Evolutionary conservation across 2,329 filamentous ascomycete species (phyloP), one percentile per base, ranked within the genome.

Genomic region (Xylariaceae sp.): DNA sequence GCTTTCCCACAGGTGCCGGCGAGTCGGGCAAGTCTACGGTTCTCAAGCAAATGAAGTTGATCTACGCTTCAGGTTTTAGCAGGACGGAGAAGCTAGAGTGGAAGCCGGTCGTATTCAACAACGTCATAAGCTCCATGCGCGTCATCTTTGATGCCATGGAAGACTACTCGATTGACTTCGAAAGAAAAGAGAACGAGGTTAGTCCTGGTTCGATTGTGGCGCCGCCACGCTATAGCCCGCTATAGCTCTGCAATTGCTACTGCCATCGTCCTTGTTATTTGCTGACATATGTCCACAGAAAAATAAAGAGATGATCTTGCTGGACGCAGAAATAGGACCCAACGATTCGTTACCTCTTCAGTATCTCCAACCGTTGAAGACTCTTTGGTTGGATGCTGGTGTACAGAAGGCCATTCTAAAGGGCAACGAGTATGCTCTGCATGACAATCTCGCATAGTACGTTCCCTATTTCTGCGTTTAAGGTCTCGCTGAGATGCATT

Each of bases 31-130:
- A 97, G 71, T 96, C 92, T 7, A 97, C 92, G 2, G 91, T 97
- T 48, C 80, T 97, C 55, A 97, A 97, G 74, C 92, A 97, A 75
- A 97, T 98, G 93, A 92, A 92, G 67, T 83, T 98, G 68, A 96
- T 98, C 59, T 93, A 97, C 67, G 83, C 89, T 12, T 84, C 90
- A 67, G 92, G 93, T 40, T 97, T 97, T 72, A 88, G 83, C 62
- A 86, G 88, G 60, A 83, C 81, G 54, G 93, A 97, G 67, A 88
- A 90, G 67, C 82, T 94, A 55, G 89, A 96, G 74, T 95, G 89
- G 79, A 90, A 93, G 58, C 87, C 90, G 14, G 91, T 96, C 61
- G 91, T 97, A 56, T 97, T 96, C 70, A 91, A 85, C 68, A 98
- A 98, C 67, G 79, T 97, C 55, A 76, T 96, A 41, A 88, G 95